Base-by-base conservation (phyloP, 2,329 filamentous ascomycete genomes). In the Hypoxylon sp. region DNA sequence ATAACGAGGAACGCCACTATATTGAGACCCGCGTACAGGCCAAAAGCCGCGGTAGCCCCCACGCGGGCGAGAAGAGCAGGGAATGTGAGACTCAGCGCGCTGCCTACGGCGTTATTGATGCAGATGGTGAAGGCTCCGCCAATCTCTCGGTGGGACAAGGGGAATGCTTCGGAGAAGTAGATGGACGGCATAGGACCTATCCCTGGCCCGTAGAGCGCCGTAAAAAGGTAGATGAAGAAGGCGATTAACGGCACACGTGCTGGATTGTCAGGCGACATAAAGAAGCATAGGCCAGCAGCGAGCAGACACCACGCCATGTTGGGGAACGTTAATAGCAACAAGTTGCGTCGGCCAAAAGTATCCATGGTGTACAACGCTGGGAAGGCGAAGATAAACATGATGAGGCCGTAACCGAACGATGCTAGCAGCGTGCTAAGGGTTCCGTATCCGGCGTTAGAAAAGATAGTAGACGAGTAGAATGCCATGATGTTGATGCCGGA, bases 351-450 rank as follows among this genome's bases (percentile, higher is more conserved):
- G 35, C 57, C 57, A 19, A 60, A 60, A 6, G 57, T 51, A 17
- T 60, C 57, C 57, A 60, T 60, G 35, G 57, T 60, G 32, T 60
- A 60, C 47, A 60, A 32, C 24, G 57, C 57, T n/a, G 57, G 57
- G 57, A 60, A 60, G 57, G 57, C 57, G 47, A 60, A 60, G 47
- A 60, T 37, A 47, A 60, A 60, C 57, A 60, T 60, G 8, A 60
- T 44, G 24, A 60, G 46, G 5, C 35, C 57, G 57, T 31, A 60
- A n/a, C 57, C 57, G 35, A 60, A 52, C 24, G 57, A 60, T 44
- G 57, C 57, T 44, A 60, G 47, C 17, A 60, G 37, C 47, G 57
- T 44, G 32, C 57, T 60, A 21, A 51, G 46, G 17, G 57, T 60
- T 52, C 46, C 46, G 57, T 60, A 60, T 24, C 57, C 57, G 35